These are phyloP conservation scores for Excoecaria cochinchinensis DNA, from an alignment of 345 rosid species.

Conservation along the genomic window DNA sequence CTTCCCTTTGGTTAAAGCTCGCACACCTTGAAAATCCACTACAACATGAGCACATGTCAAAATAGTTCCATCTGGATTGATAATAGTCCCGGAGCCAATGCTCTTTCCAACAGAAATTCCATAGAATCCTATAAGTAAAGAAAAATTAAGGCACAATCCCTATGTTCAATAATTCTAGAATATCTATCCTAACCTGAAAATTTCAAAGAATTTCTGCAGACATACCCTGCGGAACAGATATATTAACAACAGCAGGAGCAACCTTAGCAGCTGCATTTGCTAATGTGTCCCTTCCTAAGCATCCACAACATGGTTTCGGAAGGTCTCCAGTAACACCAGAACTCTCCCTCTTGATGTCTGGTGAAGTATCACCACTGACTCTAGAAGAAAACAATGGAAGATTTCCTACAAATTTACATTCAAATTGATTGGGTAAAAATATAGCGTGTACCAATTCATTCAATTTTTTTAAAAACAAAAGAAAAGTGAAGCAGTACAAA, in stretches of 20 bases:
- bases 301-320: conserved; percentile 44
- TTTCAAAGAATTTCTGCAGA: conserved; percentile 2
- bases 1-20: conserved; percentile 57
- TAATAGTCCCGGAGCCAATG: conserved; percentile 85
- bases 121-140: conserved; percentile 37
- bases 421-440: neutral
- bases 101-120: conserved; percentile 55
- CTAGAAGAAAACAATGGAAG: conserved; percentile 37
- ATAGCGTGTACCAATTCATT: neutral
- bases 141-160: conserved; percentile 12
- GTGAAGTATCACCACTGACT: conserved; percentile 41
- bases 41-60: conserved; percentile 93
- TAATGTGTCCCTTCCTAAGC: conserved; percentile 68
- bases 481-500: conserved; percentile 25
- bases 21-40: conserved; percentile 53
- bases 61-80: conserved; percentile 76
- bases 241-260: conserved; percentile 83
- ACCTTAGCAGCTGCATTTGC: conserved; percentile 87
- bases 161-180: neutral
- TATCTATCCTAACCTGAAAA: neutral
- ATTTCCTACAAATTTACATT: conserved; percentile 37
- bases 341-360: conserved; percentile 28
- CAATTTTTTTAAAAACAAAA: conserved; percentile 1
- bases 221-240: conserved; percentile 71
- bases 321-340: conserved; percentile 37